phyloP scores from a whole-genome alignment of 306 rosid genomes.

The Vicia faba region DNA sequence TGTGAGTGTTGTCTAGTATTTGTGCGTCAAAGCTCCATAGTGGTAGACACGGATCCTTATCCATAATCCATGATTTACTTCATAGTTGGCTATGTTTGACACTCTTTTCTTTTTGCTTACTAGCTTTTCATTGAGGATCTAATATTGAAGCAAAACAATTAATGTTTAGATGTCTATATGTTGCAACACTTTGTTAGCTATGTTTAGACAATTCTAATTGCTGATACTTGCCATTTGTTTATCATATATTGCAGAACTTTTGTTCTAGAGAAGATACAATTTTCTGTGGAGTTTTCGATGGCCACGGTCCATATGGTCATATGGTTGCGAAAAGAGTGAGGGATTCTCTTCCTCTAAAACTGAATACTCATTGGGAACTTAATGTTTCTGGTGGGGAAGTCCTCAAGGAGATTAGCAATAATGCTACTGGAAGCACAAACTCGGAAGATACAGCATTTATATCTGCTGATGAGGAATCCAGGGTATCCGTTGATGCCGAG shows the following conservation, averaged over 20 bases:
- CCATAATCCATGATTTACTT: not conserved
- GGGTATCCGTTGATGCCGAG: conserved; percentile 58
- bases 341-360: conserved; percentile 90
- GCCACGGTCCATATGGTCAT: conserved; percentile 97
- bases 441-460: conserved; percentile 59
- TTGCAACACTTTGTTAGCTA: not conserved
- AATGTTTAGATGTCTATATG: not conserved
- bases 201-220: not conserved
- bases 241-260: conserved; percentile 66
- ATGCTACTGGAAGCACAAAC: conserved; percentile 66
- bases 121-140: conserved; percentile 21
- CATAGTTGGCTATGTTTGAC: conserved; percentile 3
- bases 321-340: conserved; percentile 99
- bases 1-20: not conserved
- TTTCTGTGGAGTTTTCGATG: conserved; percentile 98
- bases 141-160: not conserved
- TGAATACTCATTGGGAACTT: conserved; percentile 87
- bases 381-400: conserved; percentile 57
- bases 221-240: conserved; percentile 29
- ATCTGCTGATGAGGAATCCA: conserved; percentile 71
- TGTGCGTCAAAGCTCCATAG: not conserved
- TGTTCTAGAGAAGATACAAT: conserved; percentile 75
- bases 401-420: conserved; percentile 72
- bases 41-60: conserved; percentile 9
- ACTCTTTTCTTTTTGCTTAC: conserved; percentile 2